These are phyloP conservation scores for Hondaea fermentalgiana DNA, from an alignment of 108 stramenopile genomes.

Conservation along the genomic window DNA sequence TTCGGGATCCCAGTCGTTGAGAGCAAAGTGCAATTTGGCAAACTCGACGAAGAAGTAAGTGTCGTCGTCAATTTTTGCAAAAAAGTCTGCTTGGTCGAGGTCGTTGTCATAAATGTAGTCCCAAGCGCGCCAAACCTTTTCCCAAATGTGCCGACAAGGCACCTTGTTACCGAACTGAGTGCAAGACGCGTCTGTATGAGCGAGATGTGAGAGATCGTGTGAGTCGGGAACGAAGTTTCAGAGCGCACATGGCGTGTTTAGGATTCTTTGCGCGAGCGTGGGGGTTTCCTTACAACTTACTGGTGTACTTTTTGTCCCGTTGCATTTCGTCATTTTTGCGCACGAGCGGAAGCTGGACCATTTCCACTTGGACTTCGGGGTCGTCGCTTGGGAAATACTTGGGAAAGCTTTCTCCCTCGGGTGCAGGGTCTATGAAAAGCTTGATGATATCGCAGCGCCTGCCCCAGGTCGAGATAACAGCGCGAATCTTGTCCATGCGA, in stretches of 20 bases:
- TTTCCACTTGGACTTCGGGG: neutral
- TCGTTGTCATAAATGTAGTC: neutral
- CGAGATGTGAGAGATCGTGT: too few relatives aligned
- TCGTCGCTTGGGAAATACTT: neutral
- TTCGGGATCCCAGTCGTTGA: neutral
- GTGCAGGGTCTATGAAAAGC: neutral
- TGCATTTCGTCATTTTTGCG: neutral
- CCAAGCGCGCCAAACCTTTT: constrained; percentile 7
- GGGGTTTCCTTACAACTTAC: neutral
- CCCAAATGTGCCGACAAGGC: neutral
- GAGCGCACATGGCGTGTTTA: neutral
- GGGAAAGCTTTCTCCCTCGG: neutral
- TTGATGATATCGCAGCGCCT: neutral
- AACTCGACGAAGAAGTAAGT: neutral
- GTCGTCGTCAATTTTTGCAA: neutral
- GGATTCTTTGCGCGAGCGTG: neutral
- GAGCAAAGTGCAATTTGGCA: neutral
- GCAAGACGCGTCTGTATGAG: neutral
- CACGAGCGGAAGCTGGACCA: constrained; percentile 7
- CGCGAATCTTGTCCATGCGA: neutral
- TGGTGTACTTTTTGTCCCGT: neutral
- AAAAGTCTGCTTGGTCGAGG: neutral
- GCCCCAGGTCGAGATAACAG: neutral
- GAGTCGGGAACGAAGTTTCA: too few relatives aligned
- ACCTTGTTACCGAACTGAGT: neutral